phyloP scores from a whole-genome alignment of 2,329 filamentous ascomycete genomes.

The Microdochium trichocladiopsis region DNA sequence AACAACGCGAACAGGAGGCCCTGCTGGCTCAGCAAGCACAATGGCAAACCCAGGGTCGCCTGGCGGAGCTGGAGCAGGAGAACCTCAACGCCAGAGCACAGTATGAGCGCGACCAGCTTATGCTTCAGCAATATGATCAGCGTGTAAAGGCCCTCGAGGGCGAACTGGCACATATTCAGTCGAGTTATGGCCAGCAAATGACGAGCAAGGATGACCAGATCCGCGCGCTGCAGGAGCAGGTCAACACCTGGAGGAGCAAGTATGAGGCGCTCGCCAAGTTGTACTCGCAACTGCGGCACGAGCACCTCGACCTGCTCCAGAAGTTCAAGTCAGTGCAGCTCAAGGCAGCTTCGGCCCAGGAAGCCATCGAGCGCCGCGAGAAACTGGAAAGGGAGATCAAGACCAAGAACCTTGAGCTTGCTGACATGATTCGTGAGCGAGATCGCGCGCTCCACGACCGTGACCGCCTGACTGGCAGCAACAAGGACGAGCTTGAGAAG shows the following conservation, averaged over 20 bases:
- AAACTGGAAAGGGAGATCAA: slow-evolving; percentile 97
- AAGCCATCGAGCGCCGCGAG: slow-evolving; percentile 90
- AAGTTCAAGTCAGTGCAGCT: slow-evolving; percentile 96
- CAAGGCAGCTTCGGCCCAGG: slow-evolving; percentile 93
- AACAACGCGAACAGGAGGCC: slow-evolving; percentile 84
- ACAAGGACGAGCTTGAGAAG: slow-evolving; percentile 92
- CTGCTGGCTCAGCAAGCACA: slow-evolving; percentile 82
- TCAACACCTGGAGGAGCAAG: slow-evolving; percentile 95
- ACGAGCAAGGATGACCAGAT: slow-evolving; percentile 93
- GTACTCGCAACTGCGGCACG: slow-evolving; percentile 90
- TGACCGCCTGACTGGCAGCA: slow-evolving; percentile 76
- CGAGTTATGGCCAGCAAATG: slow-evolving; percentile 78
- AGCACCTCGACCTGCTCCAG: slow-evolving; percentile 89
- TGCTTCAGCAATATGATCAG: slow-evolving; percentile 94
- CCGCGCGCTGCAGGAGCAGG: slow-evolving; percentile 84
- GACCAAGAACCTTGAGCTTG: slow-evolving; percentile 97
- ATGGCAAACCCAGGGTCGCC: slow-evolving; percentile 89
- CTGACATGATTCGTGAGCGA: slow-evolving; percentile 96
- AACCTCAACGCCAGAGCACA: slow-evolving; percentile 91
- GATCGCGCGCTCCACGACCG: slow-evolving; percentile 91
- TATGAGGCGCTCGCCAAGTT: slow-evolving; percentile 95
- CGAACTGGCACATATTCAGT: slow-evolving; percentile 75
- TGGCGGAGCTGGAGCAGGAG: slow-evolving; percentile 91
- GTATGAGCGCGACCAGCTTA: slow-evolving; percentile 93
- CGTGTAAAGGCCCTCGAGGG: slow-evolving; percentile 88